phyloP scores from a whole-genome alignment of 495 filamentous ascomycete species.

The Aspergillus olivimuriae region DNA sequence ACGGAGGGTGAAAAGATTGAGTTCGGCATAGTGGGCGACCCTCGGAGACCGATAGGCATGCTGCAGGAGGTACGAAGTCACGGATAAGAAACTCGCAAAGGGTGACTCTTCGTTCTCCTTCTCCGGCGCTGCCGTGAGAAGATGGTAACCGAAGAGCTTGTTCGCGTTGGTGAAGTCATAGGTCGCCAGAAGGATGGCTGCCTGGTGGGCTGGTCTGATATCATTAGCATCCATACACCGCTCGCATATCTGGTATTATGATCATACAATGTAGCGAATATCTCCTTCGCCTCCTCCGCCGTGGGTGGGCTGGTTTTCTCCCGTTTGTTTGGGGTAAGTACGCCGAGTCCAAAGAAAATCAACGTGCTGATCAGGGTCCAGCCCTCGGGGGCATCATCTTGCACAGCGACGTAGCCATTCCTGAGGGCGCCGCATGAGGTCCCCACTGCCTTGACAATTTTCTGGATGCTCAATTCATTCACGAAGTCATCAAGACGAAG shows the following conservation, averaged over 20 bases:
- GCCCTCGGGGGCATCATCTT: slow-evolving; percentile 86
- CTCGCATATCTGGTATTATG: too few species aligned
- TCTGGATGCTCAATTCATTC: slow-evolving; percentile 80
- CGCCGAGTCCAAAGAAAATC: slow-evolving; percentile 76
- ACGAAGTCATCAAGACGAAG: slow-evolving; percentile 95
- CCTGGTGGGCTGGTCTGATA: slow-evolving; percentile 67
- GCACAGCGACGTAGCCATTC: slow-evolving; percentile 76
- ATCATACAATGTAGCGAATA: slow-evolving; percentile 63
- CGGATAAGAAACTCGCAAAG: slow-evolving; percentile 75
- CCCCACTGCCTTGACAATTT: slow-evolving; percentile 70
- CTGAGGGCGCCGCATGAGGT: slow-evolving; percentile 57
- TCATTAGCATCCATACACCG: slow-evolving; percentile 10
- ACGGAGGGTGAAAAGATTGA: slow-evolving; percentile 77
- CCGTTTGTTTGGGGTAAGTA: slow-evolving; percentile 62
- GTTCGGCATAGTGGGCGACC: slow-evolving; percentile 70
- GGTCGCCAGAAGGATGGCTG: slow-evolving; percentile 71
- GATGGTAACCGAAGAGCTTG: slow-evolving; percentile 86
- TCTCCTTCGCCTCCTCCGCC: slow-evolving; percentile 67
- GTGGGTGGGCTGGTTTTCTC: slow-evolving; percentile 45
- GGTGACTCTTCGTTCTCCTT: slow-evolving; percentile 66
- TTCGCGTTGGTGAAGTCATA: slow-evolving; percentile 95
- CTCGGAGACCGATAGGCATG: slow-evolving; percentile 82
- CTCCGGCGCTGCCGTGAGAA: slow-evolving; percentile 57
- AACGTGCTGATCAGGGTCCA: slow-evolving; percentile 80
- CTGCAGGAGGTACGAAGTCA: slow-evolving; percentile 87